Conservation (phyloP, 495 filamentous ascomycete genomes). For the Talaromyces thailandensis region DNA sequence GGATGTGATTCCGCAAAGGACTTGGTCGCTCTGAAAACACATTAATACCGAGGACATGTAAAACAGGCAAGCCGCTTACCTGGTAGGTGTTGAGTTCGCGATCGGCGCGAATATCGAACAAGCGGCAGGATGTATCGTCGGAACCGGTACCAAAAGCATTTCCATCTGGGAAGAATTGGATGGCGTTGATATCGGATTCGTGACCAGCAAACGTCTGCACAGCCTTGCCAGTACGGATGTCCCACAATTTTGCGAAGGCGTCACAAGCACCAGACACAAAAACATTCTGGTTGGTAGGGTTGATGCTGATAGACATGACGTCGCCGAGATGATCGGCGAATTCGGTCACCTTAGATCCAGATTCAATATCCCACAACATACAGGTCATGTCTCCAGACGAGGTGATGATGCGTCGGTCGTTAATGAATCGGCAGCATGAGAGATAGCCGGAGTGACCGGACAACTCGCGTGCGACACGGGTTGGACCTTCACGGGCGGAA, state of each 20-base stretch:
- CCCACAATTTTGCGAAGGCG: constrained; percentile 97
- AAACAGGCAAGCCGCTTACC: constrained; percentile 43
- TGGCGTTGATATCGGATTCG: constrained; percentile 98
- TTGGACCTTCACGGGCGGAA: constrained; percentile 89
- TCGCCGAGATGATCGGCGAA: constrained; percentile 98
- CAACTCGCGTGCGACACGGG: constrained; percentile 89
- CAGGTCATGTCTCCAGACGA: constrained; percentile 99
- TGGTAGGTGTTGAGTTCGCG: constrained; percentile 94
- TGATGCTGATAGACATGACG: constrained; percentile 99
- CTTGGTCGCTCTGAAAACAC: constrained; percentile 72
- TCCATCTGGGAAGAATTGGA: constrained; percentile 98
- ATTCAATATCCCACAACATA: constrained; percentile 99
- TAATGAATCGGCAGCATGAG: constrained; percentile 98
- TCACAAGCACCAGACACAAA: constrained; percentile 98
- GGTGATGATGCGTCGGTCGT: constrained; percentile 93
- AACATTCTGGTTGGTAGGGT: constrained; percentile 92
- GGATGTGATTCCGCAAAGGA: constrained; percentile 95
- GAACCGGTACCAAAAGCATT: constrained; percentile 98
- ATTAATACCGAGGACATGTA: background rate
- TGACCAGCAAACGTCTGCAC: constrained; percentile 98
- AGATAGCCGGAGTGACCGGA: constrained; percentile 97
- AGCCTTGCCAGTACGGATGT: constrained; percentile 96
- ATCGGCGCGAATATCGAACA: constrained; percentile 97
- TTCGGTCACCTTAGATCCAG: constrained; percentile 92
- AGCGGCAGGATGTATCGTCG: constrained; percentile 92